phyloP scores from a whole-genome alignment of 2,329 filamentous ascomycete genomes.

The Metarhizium anisopliae region DNA sequence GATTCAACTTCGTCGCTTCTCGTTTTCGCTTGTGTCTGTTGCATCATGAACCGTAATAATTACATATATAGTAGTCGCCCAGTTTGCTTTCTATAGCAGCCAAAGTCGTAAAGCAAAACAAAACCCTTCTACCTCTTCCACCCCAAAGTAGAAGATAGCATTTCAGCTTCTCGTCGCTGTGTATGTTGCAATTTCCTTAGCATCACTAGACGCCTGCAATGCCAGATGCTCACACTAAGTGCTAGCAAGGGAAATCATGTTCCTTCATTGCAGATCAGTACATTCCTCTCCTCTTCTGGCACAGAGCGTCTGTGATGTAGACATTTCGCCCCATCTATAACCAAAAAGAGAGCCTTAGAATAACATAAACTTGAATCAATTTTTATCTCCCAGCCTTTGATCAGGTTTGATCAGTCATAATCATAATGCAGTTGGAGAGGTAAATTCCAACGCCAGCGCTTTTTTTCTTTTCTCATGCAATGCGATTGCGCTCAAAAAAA shows the following conservation, averaged over 20 bases:
- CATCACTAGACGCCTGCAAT: slow-evolving; percentile 2
- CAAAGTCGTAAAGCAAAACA: slow-evolving; percentile 8
- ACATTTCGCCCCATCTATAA: slow-evolving; percentile 15
- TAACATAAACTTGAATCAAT: slow-evolving; percentile 10
- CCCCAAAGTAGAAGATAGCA: slow-evolving; percentile 3
- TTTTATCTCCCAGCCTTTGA: slow-evolving; percentile 14
- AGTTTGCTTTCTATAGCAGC: slow-evolving; percentile 14
- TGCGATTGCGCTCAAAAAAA: slow-evolving; percentile 27
- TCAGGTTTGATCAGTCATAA: slow-evolving; percentile 15
- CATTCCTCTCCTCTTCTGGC: neutral
- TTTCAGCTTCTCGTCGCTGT: slow-evolving; percentile 6
- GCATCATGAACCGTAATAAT: slow-evolving; percentile 15
- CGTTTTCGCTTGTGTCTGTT: neutral
- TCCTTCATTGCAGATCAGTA: neutral
- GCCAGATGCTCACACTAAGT: neutral
- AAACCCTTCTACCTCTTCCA: neutral
- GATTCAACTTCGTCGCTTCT: neutral
- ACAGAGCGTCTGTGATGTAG: neutral
- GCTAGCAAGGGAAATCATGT: neutral
- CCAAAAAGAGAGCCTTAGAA: slow-evolving; percentile 10
- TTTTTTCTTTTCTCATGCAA: slow-evolving; percentile 18
- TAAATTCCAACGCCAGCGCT: slow-evolving; percentile 25
- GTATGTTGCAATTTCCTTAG: slow-evolving; percentile 7
- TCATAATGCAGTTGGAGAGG: slow-evolving; percentile 20
- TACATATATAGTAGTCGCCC: slow-evolving; percentile 15